Evolutionary conservation across 179 eudicot species (phyloP).

Genomic region (Silene vulgaris): DNA sequence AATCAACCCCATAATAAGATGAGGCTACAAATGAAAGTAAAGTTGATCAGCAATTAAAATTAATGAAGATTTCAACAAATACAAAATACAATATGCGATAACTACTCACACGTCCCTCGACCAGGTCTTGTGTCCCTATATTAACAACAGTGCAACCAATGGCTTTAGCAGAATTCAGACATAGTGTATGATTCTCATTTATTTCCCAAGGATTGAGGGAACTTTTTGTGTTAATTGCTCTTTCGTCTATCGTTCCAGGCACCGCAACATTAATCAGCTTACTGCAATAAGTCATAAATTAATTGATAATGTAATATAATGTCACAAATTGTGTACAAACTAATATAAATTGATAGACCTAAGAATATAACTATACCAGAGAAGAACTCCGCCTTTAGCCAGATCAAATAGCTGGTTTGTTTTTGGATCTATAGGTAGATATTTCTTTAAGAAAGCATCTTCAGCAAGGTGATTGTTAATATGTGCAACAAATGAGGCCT

Average conservation of each 20-base stretch:
- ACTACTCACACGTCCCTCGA: constrained; percentile 76
- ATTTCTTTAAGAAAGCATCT: constrained; percentile 56
- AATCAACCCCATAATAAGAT: constrained; percentile 70
- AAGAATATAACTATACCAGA: constrained; percentile 43
- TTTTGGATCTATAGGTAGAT: constrained; percentile 67
- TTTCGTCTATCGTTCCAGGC: constrained; percentile 80
- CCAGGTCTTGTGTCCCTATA: constrained; percentile 67
- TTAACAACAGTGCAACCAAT: constrained; percentile 87
- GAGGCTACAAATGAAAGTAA: constrained; percentile 41
- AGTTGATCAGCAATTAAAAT: constrained; percentile 15
- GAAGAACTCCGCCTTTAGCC: constrained; percentile 72
- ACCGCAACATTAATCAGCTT: constrained; percentile 82
- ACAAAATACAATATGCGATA: neutral
- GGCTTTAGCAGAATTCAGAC: constrained; percentile 83
- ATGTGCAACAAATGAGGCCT: constrained; percentile 61
- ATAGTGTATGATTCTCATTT: constrained; percentile 74
- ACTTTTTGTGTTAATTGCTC: constrained; percentile 64
- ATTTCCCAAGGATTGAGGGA: constrained; percentile 74
- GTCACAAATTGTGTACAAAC: neutral
- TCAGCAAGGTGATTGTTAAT: constrained; percentile 63
- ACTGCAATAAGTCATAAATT: constrained; percentile 35
- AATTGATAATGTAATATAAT: neutral
- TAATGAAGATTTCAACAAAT: constrained; percentile 14
- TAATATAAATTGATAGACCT: neutral
- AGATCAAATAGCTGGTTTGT: constrained; percentile 62